Base-by-base conservation (phyloP, 2,329 filamentous ascomycete species). In the Fusarium burgessii region DNA sequence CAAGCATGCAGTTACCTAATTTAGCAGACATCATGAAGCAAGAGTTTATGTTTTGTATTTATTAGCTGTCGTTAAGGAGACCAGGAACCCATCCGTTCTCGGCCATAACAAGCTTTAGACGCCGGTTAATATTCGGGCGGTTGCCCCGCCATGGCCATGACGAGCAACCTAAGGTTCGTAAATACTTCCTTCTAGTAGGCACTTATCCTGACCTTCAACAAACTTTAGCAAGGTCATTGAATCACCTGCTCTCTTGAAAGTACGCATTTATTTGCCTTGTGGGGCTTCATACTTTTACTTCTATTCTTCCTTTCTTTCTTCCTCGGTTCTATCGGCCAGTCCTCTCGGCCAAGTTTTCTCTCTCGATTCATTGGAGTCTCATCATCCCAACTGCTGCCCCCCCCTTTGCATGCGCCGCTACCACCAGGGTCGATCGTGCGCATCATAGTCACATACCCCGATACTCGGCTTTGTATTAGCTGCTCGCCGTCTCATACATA, bases 71-170 rank as follows among this genome's bases (percentile, higher is more conserved):
- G 36, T 38, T 12, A 18, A 40, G 12, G 11, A n/a, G 25, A n/a
- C 33, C 23, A n/a, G 23, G 25, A 17, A 40, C n/a, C 32, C 23
- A 23, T 50, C 25, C n/a, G 17, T 40, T 7, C 47, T 51, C 9
- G n/a, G 32, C 9, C 47, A 25, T 38, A 20, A 12, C 20, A n/a
- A 51, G 13, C 33, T 40, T 38, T 14, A 51, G 47, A 38, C n/a
- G 32, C 59, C 62, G 62, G 62, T 20, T 65, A 58, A 65, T 65
- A 46, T 40, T 42, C 62, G 64, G 47, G 33, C 32, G 32, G 76
- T 74, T 78, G 78, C 78, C 78, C 78, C 78, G 77, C 78, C 77
- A 50, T 50, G 32, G 62, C 57, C 60, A 72, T 75, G 63, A 46
- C 70, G 33, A 51, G 47, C 47, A 27, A 38, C 33, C 32, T 40